phyloP scores from a whole-genome alignment of 495 filamentous ascomycete genomes.

The Penicillium subrubescens region DNA sequence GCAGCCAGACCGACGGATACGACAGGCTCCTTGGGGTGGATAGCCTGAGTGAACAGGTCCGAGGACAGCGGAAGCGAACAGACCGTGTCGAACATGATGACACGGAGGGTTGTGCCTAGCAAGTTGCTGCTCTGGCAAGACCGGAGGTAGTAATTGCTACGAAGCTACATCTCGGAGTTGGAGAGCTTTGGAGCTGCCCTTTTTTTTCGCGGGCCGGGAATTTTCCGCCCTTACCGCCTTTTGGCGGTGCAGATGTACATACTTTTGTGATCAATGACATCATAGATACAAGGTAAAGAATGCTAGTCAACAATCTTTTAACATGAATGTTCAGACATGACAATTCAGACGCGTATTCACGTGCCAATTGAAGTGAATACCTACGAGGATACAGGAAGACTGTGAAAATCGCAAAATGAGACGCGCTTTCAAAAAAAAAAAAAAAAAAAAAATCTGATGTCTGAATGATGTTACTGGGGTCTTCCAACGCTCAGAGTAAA shows the following conservation, averaged over 20 bases:
- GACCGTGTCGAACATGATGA: conserved; percentile 75
- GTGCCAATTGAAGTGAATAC: too few species aligned
- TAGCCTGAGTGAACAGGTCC: conserved; percentile 85
- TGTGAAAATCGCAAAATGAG: too few species aligned
- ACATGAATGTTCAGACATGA: too few species aligned
- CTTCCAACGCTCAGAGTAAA: too few species aligned
- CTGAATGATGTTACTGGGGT: too few species aligned
- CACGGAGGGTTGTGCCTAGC: background rate
- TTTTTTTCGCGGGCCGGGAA: conserved; percentile 27
- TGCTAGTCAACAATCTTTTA: too few species aligned
- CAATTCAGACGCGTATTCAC: too few species aligned
- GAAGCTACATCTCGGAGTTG: background rate
- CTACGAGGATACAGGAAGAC: too few species aligned
- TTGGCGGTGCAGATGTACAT: too few species aligned
- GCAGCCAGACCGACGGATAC: conserved; percentile 81
- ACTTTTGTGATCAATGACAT: background rate
- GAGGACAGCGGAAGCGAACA: conserved; percentile 85
- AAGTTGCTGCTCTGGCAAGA: background rate
- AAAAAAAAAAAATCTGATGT: too few species aligned
- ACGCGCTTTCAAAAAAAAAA: too few species aligned
- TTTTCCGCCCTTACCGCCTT: conserved; percentile 10
- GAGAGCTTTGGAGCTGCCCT: conserved; percentile 16
- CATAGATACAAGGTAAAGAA: background rate
- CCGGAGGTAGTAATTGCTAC: background rate
- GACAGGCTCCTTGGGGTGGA: conserved; percentile 81